Evolutionary conservation across 106 monocot species (phyloP).

Genomic region (Dioscorea alata): DNA sequence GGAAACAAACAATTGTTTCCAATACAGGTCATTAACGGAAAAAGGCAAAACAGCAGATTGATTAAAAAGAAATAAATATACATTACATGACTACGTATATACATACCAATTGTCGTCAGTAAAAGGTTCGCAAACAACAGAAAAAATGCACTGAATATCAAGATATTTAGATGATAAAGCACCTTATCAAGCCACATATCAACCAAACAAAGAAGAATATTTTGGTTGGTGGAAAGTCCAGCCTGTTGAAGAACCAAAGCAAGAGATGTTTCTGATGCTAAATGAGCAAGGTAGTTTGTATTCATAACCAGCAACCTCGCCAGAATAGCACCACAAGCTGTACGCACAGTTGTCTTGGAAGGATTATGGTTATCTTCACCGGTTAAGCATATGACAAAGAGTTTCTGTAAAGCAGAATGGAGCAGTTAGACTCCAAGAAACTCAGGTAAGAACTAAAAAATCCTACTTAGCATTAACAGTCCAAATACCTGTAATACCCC

Average conservation of each 20-base stretch:
- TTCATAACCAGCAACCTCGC: constrained; percentile 91
- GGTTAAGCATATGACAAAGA: constrained; percentile 64
- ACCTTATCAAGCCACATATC: constrained; percentile 97
- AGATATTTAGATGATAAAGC: background rate
- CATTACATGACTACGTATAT: no score
- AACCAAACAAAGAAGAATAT: constrained; percentile 77
- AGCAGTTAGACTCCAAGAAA: background rate
- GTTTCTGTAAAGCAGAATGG: constrained; percentile 49
- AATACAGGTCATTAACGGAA: no score
- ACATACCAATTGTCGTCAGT: no score
- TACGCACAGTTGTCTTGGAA: constrained; percentile 60
- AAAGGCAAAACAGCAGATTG: no score
- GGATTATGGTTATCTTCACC: constrained; percentile 66
- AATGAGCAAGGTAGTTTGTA: constrained; percentile 73
- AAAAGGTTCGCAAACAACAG: no score
- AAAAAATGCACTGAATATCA: no score
- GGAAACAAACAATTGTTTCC: no score
- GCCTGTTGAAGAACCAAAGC: constrained; percentile 53
- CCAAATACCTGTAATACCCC: constrained; percentile 79
- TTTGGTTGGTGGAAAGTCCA: constrained; percentile 61
- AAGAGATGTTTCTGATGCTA: constrained; percentile 72
- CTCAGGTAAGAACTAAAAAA: background rate
- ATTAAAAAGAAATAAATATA: no score
- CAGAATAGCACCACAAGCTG: constrained; percentile 68
- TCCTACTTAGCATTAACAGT: background rate